These are phyloP conservation scores for Penicillium sp. DNA, from an alignment of 2,329 filamentous ascomycete genomes.

Conservation along the genomic window DNA sequence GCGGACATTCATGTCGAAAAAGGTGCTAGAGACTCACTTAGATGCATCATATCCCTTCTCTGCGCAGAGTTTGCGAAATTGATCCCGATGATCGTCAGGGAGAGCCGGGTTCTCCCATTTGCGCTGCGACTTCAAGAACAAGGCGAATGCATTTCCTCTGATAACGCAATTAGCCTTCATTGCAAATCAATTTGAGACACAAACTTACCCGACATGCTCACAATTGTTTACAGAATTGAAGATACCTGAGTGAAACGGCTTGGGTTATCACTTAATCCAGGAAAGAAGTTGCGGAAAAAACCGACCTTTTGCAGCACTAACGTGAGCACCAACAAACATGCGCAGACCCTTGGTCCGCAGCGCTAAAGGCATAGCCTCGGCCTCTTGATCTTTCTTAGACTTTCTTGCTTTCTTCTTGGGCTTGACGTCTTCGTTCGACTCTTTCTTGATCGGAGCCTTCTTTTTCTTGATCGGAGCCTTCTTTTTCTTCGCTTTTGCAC, in stretches of 20 bases:
- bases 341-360: conserved; percentile 66
- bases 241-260: conserved; percentile 57
- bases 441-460: conserved; percentile 14
- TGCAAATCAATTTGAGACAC: not conserved
- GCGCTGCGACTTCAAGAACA: conserved; percentile 93
- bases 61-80: conserved; percentile 66
- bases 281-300: conserved; percentile 6
- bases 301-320: conserved; percentile 80
- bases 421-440: conserved; percentile 29
- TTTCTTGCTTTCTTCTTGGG: conserved; percentile 53
- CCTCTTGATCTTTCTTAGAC: conserved; percentile 54
- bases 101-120: conserved; percentile 88
- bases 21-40: conserved; percentile 37
- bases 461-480: too few species aligned
- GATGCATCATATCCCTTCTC: conserved; percentile 67
- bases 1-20: not conserved
- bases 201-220: conserved; percentile 62
- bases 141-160: conserved; percentile 83
- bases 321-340: conserved; percentile 89
- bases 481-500: conserved; percentile 15
- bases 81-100: conserved; percentile 60
- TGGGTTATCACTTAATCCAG: conserved; percentile 10
- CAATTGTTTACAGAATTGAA: conserved; percentile 82
- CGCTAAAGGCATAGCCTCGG: conserved; percentile 60
- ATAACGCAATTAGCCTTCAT: conserved; percentile 7